phyloP scores from a whole-genome alignment of 1,284 basidiomycete species.

The Phlebopus sp. region DNA sequence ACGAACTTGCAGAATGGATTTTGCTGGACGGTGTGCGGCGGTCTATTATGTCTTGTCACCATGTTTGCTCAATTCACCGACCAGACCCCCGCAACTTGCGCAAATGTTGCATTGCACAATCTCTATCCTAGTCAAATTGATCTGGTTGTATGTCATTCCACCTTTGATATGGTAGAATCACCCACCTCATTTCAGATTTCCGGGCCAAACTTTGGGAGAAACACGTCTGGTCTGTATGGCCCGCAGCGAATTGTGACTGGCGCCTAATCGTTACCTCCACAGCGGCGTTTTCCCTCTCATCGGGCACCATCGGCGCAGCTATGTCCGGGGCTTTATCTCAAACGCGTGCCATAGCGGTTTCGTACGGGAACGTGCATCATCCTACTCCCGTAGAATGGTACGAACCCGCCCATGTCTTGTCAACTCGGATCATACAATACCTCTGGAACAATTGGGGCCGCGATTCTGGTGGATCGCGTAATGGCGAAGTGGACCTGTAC shows the following conservation, averaged over 20 bases:
- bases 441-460: constrained; percentile 83
- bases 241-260: neutral
- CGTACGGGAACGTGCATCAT: constrained; percentile 77
- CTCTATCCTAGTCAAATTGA: constrained; percentile 83
- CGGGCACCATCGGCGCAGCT: constrained; percentile 89
- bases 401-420: constrained; percentile 69
- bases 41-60: constrained; percentile 3
- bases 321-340: constrained; percentile 76
- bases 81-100: constrained; percentile 87
- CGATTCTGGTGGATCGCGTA: constrained; percentile 55
- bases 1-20: constrained; percentile 85
- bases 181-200: constrained; percentile 50
- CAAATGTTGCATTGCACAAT: constrained; percentile 87
- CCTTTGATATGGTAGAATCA: neutral
- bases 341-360: constrained; percentile 72
- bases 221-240: constrained; percentile 61
- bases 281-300: constrained; percentile 85
- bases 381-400: constrained; percentile 62
- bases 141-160: constrained; percentile 57
- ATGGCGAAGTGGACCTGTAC: constrained; percentile 75
- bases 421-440: constrained; percentile 63
- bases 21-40: constrained; percentile 75
- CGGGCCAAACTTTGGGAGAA: constrained; percentile 77
- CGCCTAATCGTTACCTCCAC: constrained; percentile 12
- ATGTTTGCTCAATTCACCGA: constrained; percentile 7